Evolutionary conservation across 371 early-diverging fungal species (phyloP).

Genomic region (Mycotypha africana): DNA sequence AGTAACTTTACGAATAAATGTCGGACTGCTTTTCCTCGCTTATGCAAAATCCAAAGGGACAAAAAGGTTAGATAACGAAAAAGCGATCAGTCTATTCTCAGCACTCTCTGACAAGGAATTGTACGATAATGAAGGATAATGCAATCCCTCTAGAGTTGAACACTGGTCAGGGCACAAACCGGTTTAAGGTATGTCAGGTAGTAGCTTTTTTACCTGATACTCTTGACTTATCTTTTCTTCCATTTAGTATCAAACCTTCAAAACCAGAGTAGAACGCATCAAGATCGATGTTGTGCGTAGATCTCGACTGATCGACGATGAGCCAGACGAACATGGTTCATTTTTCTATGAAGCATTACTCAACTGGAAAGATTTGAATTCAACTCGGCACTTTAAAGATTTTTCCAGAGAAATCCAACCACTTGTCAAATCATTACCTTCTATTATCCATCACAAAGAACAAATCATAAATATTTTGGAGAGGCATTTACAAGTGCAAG

Average conservation of each 20-base stretch:
- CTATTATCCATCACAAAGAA: conserved; percentile 86
- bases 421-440: conserved; percentile 70
- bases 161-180: conserved; percentile 61
- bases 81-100: no score
- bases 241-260: conserved; percentile 81
- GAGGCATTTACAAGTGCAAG: conserved; percentile 53
- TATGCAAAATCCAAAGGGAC: no score
- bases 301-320: conserved; percentile 47
- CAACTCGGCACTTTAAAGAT: conserved; percentile 71
- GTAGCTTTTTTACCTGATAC: neutral
- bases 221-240: neutral
- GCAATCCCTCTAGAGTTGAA: conserved; percentile 52
- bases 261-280: conserved; percentile 68
- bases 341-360: conserved; percentile 78
- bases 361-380: conserved; percentile 83
- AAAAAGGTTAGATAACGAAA: no score
- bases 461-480: conserved; percentile 65
- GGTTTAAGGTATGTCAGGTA: conserved; percentile 53
- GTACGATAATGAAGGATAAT: conserved; percentile 30
- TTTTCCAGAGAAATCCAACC: conserved; percentile 63
- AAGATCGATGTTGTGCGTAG: conserved; percentile 70
- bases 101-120: conserved; percentile 3
- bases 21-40: no score
- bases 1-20: no score
- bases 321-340: conserved; percentile 65